Conservation (phyloP, 169 alveolate genomes). For the Cryptosporidium viatorum region DNA sequence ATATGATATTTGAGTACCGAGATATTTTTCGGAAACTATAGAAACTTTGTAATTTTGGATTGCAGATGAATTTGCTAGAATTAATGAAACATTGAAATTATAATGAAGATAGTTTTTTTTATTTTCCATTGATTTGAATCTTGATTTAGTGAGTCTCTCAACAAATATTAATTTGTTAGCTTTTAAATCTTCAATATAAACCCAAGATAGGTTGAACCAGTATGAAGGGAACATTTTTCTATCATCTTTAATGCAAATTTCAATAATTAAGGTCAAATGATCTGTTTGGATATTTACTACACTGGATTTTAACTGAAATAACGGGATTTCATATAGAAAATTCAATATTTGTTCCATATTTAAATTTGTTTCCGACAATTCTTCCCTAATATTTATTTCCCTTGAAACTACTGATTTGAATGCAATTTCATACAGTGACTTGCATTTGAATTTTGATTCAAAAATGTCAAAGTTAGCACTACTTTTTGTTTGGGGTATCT, state of each 20-base stretch:
- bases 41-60: constrained; percentile 13
- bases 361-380: neutral
- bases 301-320: constrained; percentile 18
- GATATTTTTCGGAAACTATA: constrained; percentile 31
- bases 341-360: neutral
- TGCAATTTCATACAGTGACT: constrained; percentile 23
- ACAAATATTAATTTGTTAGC: neutral
- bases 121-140: neutral
- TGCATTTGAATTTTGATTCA: neutral
- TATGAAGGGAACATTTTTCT: neutral
- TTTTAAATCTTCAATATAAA: constrained; percentile 8
- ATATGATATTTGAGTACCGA: constrained; percentile 26
- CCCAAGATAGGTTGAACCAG: constrained; percentile 35
- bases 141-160: constrained; percentile 6
- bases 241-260: neutral
- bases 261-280: neutral
- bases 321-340: constrained; percentile 9
- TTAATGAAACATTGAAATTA: neutral
- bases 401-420: constrained; percentile 5
- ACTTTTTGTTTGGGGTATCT: constrained; percentile 10
- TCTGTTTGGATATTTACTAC: neutral
- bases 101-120: neutral
- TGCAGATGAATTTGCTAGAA: neutral
- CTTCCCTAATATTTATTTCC: constrained; percentile 1
- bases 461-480: neutral